Percentiles rank a stretch among this genome's conserved stretches.
These are phyloP conservation scores for Paramecium tetraurelia DNA, from an alignment of 73 alveolate species.

Conservation along the genomic window DNA sequence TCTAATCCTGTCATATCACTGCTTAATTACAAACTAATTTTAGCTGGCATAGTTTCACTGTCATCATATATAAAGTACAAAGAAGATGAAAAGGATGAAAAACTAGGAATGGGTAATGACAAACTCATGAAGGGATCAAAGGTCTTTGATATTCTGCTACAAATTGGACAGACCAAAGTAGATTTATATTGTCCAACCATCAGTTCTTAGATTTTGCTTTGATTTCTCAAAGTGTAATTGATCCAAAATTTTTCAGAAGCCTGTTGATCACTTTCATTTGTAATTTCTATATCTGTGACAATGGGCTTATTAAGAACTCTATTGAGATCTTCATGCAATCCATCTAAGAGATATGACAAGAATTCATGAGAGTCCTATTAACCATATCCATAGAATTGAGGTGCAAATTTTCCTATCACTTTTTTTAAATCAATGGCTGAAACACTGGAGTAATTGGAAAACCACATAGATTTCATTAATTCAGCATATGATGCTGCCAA, in stretches of 20 bases:
- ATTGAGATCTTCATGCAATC: constrained; percentile 83
- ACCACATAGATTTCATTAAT: constrained; percentile 84
- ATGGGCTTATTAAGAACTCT: constrained; percentile 77
- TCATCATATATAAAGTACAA: constrained; percentile 42
- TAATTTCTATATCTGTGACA: constrained; percentile 73
- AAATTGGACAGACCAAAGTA: constrained; percentile 77
- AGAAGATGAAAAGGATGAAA: background rate
- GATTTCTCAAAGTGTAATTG: constrained; percentile 70
- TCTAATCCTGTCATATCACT: constrained; percentile 38
- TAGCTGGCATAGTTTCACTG: background rate
- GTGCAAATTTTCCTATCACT: constrained; percentile 74
- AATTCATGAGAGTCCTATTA: constrained; percentile 90
- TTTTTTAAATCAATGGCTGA: constrained; percentile 78
- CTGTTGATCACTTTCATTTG: constrained; percentile 66
- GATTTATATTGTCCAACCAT: constrained; percentile 84
- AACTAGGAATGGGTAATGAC: constrained; percentile 57
- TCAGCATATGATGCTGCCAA: constrained; percentile 77
- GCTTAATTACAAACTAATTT: constrained; percentile 3
- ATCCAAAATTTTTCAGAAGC: constrained; percentile 78
- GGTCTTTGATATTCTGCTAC: constrained; percentile 74
- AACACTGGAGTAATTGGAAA: constrained; percentile 70
- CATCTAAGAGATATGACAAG: constrained; percentile 73
- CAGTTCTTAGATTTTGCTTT: constrained; percentile 78
- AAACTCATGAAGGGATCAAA: constrained; percentile 84
- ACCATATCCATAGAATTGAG: constrained; percentile 66